Evolutionary conservation across 176 grass and related monocot species (phyloP).

Genomic region (Eleusine coracana): DNA sequence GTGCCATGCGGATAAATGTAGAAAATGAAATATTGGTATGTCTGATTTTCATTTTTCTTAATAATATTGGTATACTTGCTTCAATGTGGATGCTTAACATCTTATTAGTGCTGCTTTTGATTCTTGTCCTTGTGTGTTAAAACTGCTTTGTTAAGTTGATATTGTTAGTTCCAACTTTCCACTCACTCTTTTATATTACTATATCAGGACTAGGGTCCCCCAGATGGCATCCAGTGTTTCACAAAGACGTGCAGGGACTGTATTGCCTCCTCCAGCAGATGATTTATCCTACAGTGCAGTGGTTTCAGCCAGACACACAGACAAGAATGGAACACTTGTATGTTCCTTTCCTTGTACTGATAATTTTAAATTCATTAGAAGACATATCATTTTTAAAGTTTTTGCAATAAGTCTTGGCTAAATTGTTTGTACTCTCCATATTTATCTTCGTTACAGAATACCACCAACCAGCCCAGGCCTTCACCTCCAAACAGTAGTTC

Average conservation of each 20-base stretch:
- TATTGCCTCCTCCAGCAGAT: constrained; percentile 83
- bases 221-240: constrained; percentile 79
- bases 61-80: background rate
- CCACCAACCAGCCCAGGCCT: constrained; percentile 61
- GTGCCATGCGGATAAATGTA: background rate
- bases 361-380: constrained; percentile 19
- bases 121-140: constrained; percentile 21
- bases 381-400: constrained; percentile 1
- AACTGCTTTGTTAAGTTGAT: constrained; percentile 18
- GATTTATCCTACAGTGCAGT: constrained; percentile 66
- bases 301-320: constrained; percentile 55
- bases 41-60: background rate
- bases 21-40: background rate
- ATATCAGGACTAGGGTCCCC: constrained; percentile 91
- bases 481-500: constrained; percentile 72
- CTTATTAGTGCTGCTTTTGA: background rate
- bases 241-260: constrained; percentile 69
- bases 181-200: constrained; percentile 34
- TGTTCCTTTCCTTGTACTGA: constrained; percentile 20
- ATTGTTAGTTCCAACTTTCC: constrained; percentile 18
- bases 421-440: constrained; percentile 29
- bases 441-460: constrained; percentile 53
- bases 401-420: constrained; percentile 12
- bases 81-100: background rate
- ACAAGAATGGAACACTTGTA: constrained; percentile 77